Percentiles rank a stretch among this genome's conserved stretches.
phyloP scores from a whole-genome alignment of 768 basidiomycete genomes.

The Termitomyces sp. region DNA sequence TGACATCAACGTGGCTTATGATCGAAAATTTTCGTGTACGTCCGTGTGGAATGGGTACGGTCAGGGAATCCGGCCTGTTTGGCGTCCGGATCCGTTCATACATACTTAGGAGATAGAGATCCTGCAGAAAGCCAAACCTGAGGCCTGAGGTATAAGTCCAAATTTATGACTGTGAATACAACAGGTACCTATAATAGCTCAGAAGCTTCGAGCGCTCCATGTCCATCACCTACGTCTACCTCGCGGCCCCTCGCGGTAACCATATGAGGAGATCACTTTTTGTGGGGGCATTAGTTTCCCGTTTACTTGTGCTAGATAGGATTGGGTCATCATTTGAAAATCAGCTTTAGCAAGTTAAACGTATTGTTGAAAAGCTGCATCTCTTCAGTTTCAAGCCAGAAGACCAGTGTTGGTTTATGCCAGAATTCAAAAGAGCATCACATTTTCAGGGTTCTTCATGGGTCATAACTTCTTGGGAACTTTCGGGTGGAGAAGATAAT shows the following conservation, averaged over 20 bases:
- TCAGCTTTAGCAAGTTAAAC: neutral
- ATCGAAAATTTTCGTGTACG: constrained; percentile 4
- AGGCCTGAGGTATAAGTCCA: constrained; percentile 4
- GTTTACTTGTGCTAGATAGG: too few species aligned
- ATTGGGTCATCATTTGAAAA: neutral
- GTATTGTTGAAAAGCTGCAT: neutral
- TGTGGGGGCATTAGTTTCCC: too few species aligned
- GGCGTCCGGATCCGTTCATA: too few species aligned
- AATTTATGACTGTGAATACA: neutral
- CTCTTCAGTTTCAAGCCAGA: neutral
- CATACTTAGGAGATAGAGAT: too few species aligned
- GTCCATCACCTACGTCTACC: constrained; percentile 1
- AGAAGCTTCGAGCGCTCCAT: constrained; percentile 3
- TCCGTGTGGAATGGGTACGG: neutral
- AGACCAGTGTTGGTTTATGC: neutral
- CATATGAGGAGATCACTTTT: neutral
- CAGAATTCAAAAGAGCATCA: neutral
- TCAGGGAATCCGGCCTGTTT: too few species aligned
- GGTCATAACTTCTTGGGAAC: too few species aligned
- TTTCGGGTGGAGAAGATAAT: neutral
- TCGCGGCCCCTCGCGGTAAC: neutral
- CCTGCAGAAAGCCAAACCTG: neutral
- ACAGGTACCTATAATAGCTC: neutral
- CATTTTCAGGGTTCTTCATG: neutral
- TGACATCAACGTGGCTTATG: neutral